A percentile compares a stretch with the other conserved stretches of the same genome.
phyloP scores from a whole-genome alignment of 1,284 basidiomycete genomes.

The Ustilago trichophora region DNA sequence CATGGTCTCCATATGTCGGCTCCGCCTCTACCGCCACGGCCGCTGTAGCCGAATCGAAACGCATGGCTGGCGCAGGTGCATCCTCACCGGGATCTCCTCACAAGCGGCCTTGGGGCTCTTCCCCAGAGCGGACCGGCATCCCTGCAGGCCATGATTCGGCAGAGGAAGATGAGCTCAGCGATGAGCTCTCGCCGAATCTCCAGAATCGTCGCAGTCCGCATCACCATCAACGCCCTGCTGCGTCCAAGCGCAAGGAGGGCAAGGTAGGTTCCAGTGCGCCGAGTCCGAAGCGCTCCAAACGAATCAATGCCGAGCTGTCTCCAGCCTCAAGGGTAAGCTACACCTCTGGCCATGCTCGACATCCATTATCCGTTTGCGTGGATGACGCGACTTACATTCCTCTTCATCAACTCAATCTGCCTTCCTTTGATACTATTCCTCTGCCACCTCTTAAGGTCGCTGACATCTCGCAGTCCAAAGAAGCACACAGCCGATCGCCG shows the following conservation, averaged over 20 bases:
- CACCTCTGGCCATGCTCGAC: neutral
- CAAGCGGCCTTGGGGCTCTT: slow-evolving; percentile 17
- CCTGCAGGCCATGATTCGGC: slow-evolving; percentile 2
- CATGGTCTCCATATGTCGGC: neutral
- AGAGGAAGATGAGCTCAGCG: slow-evolving; percentile 39
- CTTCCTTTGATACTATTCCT: too few species aligned
- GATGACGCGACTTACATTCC: too few species aligned
- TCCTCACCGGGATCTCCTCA: slow-evolving; percentile 6
- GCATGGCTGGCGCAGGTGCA: slow-evolving; percentile 1
- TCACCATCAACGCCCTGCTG: neutral
- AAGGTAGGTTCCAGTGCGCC: neutral
- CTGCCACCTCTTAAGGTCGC: neutral
- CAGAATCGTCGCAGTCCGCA: neutral
- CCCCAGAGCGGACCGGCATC: neutral
- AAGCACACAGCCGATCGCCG: slow-evolving; percentile 7
- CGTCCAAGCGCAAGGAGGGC: slow-evolving; percentile 14
- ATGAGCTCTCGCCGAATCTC: slow-evolving; percentile 4
- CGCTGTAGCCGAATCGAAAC: neutral
- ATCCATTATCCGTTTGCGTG: too few species aligned
- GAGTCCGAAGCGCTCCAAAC: slow-evolving; percentile 17
- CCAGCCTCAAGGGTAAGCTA: slow-evolving; percentile 7
- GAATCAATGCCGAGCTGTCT: neutral
- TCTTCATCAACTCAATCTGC: too few species aligned
- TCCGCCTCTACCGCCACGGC: neutral
- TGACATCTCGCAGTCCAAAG: neutral